A percentile compares a stretch with the other conserved stretches of the same genome.
These are phyloP conservation scores for Saccharomyces cerevisiae DNA, from an alignment of 805 yeast species.

Conservation along the genomic window DNA sequence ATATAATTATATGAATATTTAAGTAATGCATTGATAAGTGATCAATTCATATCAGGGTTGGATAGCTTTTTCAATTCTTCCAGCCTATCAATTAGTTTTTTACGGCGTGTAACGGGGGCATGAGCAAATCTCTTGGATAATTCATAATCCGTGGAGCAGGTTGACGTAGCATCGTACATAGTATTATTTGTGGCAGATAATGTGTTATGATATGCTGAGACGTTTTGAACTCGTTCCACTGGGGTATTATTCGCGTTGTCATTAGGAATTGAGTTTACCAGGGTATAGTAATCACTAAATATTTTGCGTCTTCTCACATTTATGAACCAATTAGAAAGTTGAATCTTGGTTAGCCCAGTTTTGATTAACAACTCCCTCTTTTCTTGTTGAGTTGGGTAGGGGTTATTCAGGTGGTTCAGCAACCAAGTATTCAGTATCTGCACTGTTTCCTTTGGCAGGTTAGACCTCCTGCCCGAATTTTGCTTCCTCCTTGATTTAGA, in stretches of 20 bases:
- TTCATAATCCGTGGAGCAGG: slow-evolving; percentile 13
- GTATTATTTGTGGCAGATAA: not conserved
- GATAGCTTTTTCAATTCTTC: slow-evolving; percentile 26
- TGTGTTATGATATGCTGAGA: not conserved
- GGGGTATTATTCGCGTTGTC: not conserved
- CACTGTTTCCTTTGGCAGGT: slow-evolving; percentile 72
- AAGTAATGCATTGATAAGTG: not conserved
- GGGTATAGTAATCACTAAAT: slow-evolving; percentile 27
- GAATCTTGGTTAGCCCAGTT: slow-evolving; percentile 76
- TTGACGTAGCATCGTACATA: slow-evolving; percentile 5
- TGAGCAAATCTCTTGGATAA: slow-evolving; percentile 21
- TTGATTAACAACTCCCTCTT: slow-evolving; percentile 57
- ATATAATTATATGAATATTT: not conserved
- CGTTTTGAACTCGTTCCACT: not conserved
- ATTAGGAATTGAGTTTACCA: not conserved
- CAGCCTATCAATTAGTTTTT: slow-evolving; percentile 29
- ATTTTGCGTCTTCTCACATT: slow-evolving; percentile 76
- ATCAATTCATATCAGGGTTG: slow-evolving; percentile 1
- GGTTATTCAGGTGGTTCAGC: slow-evolving; percentile 63
- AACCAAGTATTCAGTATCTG: slow-evolving; percentile 68
- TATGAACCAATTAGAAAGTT: slow-evolving; percentile 80
- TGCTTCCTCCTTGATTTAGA: not conserved
- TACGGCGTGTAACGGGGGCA: slow-evolving; percentile 25
- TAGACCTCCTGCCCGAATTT: slow-evolving; percentile 43
- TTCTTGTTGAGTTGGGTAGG: slow-evolving; percentile 77